Evolutionary conservation across 2,329 filamentous ascomycete species (phyloP).

Genomic region (Colletotrichum sp.): DNA sequence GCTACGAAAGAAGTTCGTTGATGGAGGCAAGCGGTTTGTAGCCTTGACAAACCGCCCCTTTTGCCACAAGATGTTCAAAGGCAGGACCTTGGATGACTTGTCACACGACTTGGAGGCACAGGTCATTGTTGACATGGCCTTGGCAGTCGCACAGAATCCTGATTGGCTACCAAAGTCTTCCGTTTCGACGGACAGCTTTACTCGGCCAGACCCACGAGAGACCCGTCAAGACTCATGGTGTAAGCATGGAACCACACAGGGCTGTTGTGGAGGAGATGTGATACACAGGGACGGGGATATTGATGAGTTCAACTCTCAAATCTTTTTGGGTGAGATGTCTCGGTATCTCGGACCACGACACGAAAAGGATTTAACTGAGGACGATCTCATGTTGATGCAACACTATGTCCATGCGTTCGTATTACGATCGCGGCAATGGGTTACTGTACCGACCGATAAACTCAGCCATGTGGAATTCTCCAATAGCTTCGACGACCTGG

Average conservation of each 20-base stretch:
- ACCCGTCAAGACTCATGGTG: not conserved
- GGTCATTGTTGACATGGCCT: slow-evolving; percentile 7
- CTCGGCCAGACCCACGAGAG: not conserved
- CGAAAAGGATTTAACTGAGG: not conserved
- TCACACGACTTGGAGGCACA: not conserved
- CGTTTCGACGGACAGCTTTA: not conserved
- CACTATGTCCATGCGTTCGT: slow-evolving; percentile 15
- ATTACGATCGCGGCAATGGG: slow-evolving; percentile 14
- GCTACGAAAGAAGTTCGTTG: not conserved
- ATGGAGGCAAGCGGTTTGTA: not conserved
- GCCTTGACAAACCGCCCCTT: not conserved
- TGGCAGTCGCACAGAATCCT: not conserved
- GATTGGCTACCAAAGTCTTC: not conserved
- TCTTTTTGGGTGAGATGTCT: not conserved
- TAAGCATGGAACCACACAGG: not conserved
- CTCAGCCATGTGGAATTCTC: slow-evolving; percentile 2
- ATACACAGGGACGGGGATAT: not conserved
- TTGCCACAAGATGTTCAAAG: not conserved
- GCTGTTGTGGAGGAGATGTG: not conserved
- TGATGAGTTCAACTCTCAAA: not conserved
- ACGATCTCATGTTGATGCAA: slow-evolving; percentile 6
- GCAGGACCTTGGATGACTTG: not conserved
- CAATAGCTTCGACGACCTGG: slow-evolving; percentile 19
- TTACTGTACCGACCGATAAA: slow-evolving; percentile 4
- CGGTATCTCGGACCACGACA: not conserved